Base-by-base conservation (phyloP, 345 rosid species). In the Heritiera littoralis region DNA sequence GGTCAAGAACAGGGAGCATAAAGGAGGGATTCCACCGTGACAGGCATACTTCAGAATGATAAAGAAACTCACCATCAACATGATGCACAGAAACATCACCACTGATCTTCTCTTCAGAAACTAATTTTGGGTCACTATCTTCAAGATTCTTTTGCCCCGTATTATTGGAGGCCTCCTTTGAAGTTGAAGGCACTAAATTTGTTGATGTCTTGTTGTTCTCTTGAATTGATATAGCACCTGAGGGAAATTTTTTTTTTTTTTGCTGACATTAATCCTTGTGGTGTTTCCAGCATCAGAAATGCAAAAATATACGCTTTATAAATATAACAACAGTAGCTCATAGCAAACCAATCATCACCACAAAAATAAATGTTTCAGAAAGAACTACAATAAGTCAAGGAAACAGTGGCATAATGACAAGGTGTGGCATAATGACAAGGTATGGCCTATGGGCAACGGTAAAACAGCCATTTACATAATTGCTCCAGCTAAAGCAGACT, bases 51-150 rank as follows among this genome's bases (percentile, higher is more conserved):
- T 35, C 12, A n/a, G 56, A n/a, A 78, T 56, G 28, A 20, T 13
- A 48, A 59, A 80, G 55, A 41, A 41, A 60, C 85, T 82, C 69
- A 87, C 90, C 74, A 48, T 74, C 80, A 15, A 75, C 75, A 38
- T 18, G 71, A 84, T 81, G 74, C 78, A 18, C 15, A 68, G 55
- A 0, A 49, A 69, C 73, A 70, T 15, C 41, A 70, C 20, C 77
- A 73, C 40, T n/a, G 66, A 43, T 79, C 65, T 58, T 71, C 78
- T 77, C 87, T 69, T 61, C 83, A 81, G 85, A 78, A 32, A 5
- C 68, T 32, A 64, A 54, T 45, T 70, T 76, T 52, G 77, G 59
- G 74, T 83, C 80, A 56, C 69, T 66, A 6, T 78, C 82, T 76
- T 72, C 75, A 68, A 12, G 73, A 65, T 52, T 80, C 45, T 79